Percentiles rank a stretch among this genome's conserved stretches.
Evolutionary conservation across 192 early-diverging fungal species (phyloP).

Genomic region (Kickxella alabastrina): DNA sequence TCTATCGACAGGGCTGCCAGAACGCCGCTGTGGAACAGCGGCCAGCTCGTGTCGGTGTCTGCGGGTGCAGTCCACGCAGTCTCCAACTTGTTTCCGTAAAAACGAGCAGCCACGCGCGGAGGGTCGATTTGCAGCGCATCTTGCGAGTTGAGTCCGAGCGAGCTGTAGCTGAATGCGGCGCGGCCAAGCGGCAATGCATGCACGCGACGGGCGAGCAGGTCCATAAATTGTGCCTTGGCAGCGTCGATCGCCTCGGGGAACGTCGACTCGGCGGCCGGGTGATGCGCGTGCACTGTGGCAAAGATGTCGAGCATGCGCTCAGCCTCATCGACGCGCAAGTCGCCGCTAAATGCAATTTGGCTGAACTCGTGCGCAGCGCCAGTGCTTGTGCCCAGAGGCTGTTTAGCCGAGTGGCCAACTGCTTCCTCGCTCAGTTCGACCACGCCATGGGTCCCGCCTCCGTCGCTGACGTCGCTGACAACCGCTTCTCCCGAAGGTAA

Average conservation of each 20-base stretch:
- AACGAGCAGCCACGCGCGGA: slow-evolving; percentile 56
- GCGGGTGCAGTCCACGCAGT: slow-evolving; percentile 12
- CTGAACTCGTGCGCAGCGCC: slow-evolving; percentile 11
- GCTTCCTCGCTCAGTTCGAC: slow-evolving; percentile 16
- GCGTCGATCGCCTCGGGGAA: slow-evolving; percentile 8
- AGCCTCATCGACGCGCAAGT: slow-evolving; percentile 37
- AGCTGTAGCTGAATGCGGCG: slow-evolving; percentile 66
- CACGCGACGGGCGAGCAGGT: slow-evolving; percentile 42
- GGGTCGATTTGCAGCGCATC: slow-evolving; percentile 58
- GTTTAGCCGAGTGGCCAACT: slow-evolving; percentile 1
- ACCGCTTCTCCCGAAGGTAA: too few species aligned
- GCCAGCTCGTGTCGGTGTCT: slow-evolving; percentile 62
- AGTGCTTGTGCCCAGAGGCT: not conserved
- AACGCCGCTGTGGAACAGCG: slow-evolving; percentile 86
- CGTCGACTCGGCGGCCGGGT: not conserved
- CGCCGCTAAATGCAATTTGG: slow-evolving; percentile 18
- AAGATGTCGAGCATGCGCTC: slow-evolving; percentile 18
- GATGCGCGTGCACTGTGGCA: slow-evolving; percentile 1
- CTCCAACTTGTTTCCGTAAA: slow-evolving; percentile 60
- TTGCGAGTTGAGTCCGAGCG: slow-evolving; percentile 51
- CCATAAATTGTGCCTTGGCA: slow-evolving; percentile 18
- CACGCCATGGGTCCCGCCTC: too few species aligned
- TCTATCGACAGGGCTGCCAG: slow-evolving; percentile 70
- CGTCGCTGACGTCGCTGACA: too few species aligned
- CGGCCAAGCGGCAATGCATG: slow-evolving; percentile 65